Evolutionary conservation across 306 rosid species (phyloP), one percentile per base, ranked within the genome.

Genomic region (Styphnolobium japonicum): DNA sequence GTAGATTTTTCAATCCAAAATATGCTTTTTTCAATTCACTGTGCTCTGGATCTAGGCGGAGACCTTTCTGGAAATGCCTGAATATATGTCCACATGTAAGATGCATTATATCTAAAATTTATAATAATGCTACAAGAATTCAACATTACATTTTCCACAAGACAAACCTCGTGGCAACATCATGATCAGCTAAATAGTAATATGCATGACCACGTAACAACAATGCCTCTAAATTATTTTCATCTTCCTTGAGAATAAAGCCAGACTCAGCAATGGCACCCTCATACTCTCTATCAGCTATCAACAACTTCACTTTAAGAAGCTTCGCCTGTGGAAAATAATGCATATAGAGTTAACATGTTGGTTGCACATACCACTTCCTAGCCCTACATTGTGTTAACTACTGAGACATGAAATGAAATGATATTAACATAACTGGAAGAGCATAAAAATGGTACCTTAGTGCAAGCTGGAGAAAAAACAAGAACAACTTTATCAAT

Each of bases 1-100:
- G 96, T 70, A 96, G 88, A 81, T 89, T 93, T 82, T 96, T 96
- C 87, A 96, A 77, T 80, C 97, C 96, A 83, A 96, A 96, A 87
- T 96, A 96, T 23, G 96, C 94, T 75, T 91, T 96, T 89, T 96
- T 96, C 80, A 96, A 91, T 67, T 93, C 97, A 66, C 86, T 70
- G 45, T 96, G 96, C 85, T 96, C 99, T 56, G 99, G 99, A 81
- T 96, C 99, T 55, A 90, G 87, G 77, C 99, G 99, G 81, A 96
- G 99, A 76, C 97, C 99, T 81, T 90, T 91, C 86, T 96, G 99
- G 87, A 60, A 96, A 91, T 96, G 99, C 95, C 99, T 96, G 80
- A 51, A 85, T 3, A 73, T 66, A 80, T 68, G 49, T 33, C 53
- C 33, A 1, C 42, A 14, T 71, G 53, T 29, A 65, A 71, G 63